phyloP scores from a whole-genome alignment of 169 alveolate species.

The Plasmodium malariae region DNA sequence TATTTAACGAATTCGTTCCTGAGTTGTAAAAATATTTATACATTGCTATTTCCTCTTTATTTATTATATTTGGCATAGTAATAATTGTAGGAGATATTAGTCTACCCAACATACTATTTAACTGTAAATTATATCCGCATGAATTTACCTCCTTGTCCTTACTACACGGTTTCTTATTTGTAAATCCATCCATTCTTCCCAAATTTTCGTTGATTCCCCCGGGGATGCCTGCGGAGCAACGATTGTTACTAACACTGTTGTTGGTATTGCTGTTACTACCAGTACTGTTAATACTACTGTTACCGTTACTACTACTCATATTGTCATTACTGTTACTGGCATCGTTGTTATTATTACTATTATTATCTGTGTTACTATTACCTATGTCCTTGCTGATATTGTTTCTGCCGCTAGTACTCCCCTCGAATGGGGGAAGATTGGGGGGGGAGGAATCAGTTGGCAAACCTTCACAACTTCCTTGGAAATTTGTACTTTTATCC shows the following conservation, averaged over 20 bases:
- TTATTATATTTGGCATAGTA: slow-evolving; percentile 80
- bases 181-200: no score
- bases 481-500: background rate
- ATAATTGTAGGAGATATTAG: slow-evolving; percentile 77
- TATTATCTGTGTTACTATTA: no score
- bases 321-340: background rate
- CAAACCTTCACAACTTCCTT: no score
- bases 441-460: no score
- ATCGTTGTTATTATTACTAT: background rate
- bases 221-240: background rate
- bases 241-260: background rate
- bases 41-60: slow-evolving; percentile 78
- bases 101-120: slow-evolving; percentile 79
- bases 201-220: no score
- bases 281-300: background rate
- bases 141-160: slow-evolving; percentile 45
- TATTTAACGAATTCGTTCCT: slow-evolving; percentile 57
- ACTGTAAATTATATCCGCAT: slow-evolving; percentile 77
- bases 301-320: background rate
- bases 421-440: no score
- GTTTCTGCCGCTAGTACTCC: no score
- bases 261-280: background rate
- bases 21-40: slow-evolving; percentile 65
- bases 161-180: no score
- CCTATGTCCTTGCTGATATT: no score